Base-by-base conservation (phyloP, 2,329 filamentous ascomycete genomes). In the Helotiales sp. region DNA sequence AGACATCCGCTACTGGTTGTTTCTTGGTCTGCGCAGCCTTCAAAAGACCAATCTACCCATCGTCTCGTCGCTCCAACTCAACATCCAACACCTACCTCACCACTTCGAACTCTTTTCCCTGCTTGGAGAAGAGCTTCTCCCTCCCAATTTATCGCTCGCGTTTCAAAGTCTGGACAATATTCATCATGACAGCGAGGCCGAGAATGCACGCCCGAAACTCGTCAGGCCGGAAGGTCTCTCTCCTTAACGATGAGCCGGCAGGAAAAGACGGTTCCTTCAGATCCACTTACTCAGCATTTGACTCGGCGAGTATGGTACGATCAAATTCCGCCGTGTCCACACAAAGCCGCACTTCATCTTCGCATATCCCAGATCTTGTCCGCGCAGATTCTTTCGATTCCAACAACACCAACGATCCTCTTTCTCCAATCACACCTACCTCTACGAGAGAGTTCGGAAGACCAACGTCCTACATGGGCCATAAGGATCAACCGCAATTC, bases 301-400 rank as follows among this genome's bases (percentile, higher is more conserved):
- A 67, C 26, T 37, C 65, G 15, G 34, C 66, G 7, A 65, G 55
- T 22, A 71, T 73, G 71, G 65, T 52, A 37, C 66, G 72, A 61
- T 72, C 69, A 1, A 43, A 66, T 37, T 76, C 75, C 3, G 66
- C 79, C 69, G 74, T 68, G 62, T 84, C 84, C 2, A 82, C 82
- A 3, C 50, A 63, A 10, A 76, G 73, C 66, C 66, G 54, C 47
- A 55, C 64, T 11, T 74, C 72, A 3, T 83, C 83, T 22, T 73
- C 74, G 11, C 34, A 67, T 26, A 74, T 72, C 4, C 87, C 87
- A 32, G 84, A 85, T 72, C 82, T 89, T n/a, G 78, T 85, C 59
- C 85, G 87, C 50, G 87, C 86, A 61, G 80, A 87, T 71, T 89
- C 87, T 0, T 89, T 86, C 76, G 87, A 89, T 74, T 89, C 87